Base-by-base conservation (phyloP, 306 rosid species). In the Citrullus amarus region DNA sequence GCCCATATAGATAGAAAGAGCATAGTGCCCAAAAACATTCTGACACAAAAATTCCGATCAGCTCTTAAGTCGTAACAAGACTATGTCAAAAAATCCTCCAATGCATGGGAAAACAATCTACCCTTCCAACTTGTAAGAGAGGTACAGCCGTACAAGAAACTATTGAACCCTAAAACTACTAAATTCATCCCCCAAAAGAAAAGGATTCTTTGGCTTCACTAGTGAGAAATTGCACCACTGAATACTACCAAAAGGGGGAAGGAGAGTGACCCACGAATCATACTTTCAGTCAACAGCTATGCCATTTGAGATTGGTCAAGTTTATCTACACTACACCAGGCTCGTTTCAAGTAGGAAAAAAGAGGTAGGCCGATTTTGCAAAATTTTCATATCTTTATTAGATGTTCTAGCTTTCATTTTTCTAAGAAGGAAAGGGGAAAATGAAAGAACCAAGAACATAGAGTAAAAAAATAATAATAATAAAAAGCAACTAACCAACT, bases 401-500 rank as follows among this genome's bases (percentile, higher is more conserved):
- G 9, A 74, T 32, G 46, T 74, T 53, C 17, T 48, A 53, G 20
- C 32, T 53, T 74, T 18, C 11, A n/a, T 51, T 32, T 53, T 3
- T 32, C 62, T 30, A 74, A 32, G 50, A 54, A 25, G 25, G 38
- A 48, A 76, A 38, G 41, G 16, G 10, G 20, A 18, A 41, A 55
- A 76, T 71, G 54, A 80, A 55, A 43, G 9, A 28, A 32, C 22
- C 30, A 22, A 61, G 34, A 17, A 68, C 14, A 75, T 16, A 78
- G 77, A 36, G 68, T 3, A 61, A 18, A 68, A 30, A 1, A 51
- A 61, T 25, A 25, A 25, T 25, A 25, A 25, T 25, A 25, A 14
- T 12, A 51, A 17, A 1, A 16, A 76, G 67, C 41, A 46, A 81
- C 96, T 83, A n/a, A 96, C 99, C 99, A 9, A 96, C 99, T 3